Base-by-base conservation (phyloP, 2,329 filamentous ascomycete species). In the Botrytis aclada region DNA sequence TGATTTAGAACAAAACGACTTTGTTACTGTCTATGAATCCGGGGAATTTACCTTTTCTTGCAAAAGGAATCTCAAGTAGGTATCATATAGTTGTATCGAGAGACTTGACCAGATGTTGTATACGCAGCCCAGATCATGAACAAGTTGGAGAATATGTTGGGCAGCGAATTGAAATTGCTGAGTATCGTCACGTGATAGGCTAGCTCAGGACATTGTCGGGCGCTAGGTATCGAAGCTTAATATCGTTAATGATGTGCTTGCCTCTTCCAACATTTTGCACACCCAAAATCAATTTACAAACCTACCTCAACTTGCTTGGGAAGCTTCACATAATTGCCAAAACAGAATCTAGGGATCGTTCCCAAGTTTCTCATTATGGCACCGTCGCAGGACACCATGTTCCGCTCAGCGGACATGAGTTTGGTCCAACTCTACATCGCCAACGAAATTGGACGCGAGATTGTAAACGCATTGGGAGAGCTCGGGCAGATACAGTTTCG, bases 371-470 rank as follows among this genome's bases (percentile, higher is more conserved):
- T 76, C 75, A 70, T 77, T 77, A 92, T 92, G 90, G 89, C 88
- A 83, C 86, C 87, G 78, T 84, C 86, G 82, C 85, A 93, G 85
- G 94, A 98, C 86, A 97, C 95, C 84, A 93, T 98, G 87, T 98
- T 99, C 91, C 95, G 97, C 89, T 99, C 96, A 83, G 93, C 94
- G 93, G 93, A 98, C 84, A 99, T 99, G 96, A 98, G 94, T 88
- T 92, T 99, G 92, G 97, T 97, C 81, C 96, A 99, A 90, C 92
- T 99, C 81, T 99, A 98, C 85, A 97, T 99, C 81, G 94, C 96
- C 81, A 98, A 98, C 83, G 96, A 99, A 87, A 98, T 99, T 79
- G 95, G 96, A 79, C 91, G 96, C 82, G 97, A 99, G 86, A 95
- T 98, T 80, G 95, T 98, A 76, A 97, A 95, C 81, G 95, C 95